Conservation (phyloP, 495 filamentous ascomycete genomes). For the Aspergillus mulundensis region DNA sequence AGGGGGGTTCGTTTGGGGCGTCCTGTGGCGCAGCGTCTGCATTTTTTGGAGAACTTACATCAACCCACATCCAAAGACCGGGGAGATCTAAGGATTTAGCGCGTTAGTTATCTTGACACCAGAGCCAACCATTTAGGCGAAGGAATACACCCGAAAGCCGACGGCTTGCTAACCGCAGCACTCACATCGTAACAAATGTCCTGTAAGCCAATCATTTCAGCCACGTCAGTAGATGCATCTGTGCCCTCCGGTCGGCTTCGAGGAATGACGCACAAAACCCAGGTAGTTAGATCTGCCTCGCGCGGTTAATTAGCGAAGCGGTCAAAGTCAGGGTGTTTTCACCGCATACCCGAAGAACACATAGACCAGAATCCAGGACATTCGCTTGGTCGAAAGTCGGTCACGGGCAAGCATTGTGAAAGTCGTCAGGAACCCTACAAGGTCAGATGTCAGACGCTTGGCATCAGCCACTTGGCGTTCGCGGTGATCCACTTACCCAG, state of each 20-base stretch:
- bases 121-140: conserved; percentile 43
- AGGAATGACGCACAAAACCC: conserved; percentile 64
- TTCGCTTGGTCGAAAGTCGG: conserved; percentile 63
- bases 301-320: conserved; percentile 32
- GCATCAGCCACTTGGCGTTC: conserved; percentile 1
- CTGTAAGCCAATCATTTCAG: conserved; percentile 48
- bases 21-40: conserved; percentile 27
- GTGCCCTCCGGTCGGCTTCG: conserved; percentile 9
- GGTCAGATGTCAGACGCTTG: background rate
- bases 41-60: conserved; percentile 31
- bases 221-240: conserved; percentile 36
- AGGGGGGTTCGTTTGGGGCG: conserved; percentile 16
- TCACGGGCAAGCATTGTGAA: conserved; percentile 86
- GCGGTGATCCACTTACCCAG: conserved; percentile 43
- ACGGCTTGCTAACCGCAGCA: conserved; percentile 34
- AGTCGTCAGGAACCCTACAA: conserved; percentile 81
- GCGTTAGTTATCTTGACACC: conserved; percentile 37
- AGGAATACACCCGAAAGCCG: conserved; percentile 28
- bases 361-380: conserved; percentile 84
- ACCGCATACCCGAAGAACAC: conserved; percentile 66
- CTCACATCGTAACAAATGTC: conserved; percentile 47
- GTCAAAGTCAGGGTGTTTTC: conserved; percentile 25
- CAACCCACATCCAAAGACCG: conserved; percentile 44
- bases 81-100: conserved; percentile 44
- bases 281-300: conserved; percentile 62